Percentiles rank a stretch among this genome's conserved stretches.
These are phyloP conservation scores for Turnera subulata DNA, from an alignment of 345 rosid species.

Conservation along the genomic window DNA sequence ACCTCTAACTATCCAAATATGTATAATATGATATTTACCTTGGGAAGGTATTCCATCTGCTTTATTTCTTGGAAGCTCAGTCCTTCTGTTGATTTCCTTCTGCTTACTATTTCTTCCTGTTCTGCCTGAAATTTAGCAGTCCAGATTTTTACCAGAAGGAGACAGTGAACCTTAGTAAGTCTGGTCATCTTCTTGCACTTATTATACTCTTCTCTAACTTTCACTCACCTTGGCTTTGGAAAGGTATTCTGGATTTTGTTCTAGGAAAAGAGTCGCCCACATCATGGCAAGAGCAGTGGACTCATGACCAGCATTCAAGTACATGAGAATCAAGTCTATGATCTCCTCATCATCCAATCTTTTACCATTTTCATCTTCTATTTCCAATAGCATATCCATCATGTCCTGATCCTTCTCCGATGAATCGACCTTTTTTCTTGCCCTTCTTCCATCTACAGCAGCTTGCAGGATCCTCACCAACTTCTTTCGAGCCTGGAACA, in stretches of 20 bases:
- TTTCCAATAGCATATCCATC: slow-evolving; percentile 29
- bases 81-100: slow-evolving; percentile 18
- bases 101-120: slow-evolving; percentile 27
- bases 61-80: slow-evolving; percentile 12
- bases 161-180: too few relatives aligned
- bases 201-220: too few relatives aligned
- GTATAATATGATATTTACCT: too few relatives aligned
- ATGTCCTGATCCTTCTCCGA: slow-evolving; percentile 9
- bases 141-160: too few relatives aligned
- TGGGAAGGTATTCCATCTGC: too few relatives aligned
- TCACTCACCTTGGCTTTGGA: slow-evolving; percentile 36
- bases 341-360: slow-evolving; percentile 27
- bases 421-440: not conserved
- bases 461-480: slow-evolving; percentile 23
- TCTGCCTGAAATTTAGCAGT: slow-evolving; percentile 28
- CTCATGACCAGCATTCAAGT: slow-evolving; percentile 36
- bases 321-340: slow-evolving; percentile 18
- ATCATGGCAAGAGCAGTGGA: slow-evolving; percentile 22
- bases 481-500: slow-evolving; percentile 23
- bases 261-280: slow-evolving; percentile 24
- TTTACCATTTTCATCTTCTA: slow-evolving; percentile 33
- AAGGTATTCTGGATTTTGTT: slow-evolving; percentile 20
- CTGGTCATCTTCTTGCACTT: too few relatives aligned
- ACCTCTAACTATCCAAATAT: too few relatives aligned
- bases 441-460: slow-evolving; percentile 22